Evolutionary conservation across 2,329 filamentous ascomycete species (phyloP).

Genomic region (Penicillium sp.): DNA sequence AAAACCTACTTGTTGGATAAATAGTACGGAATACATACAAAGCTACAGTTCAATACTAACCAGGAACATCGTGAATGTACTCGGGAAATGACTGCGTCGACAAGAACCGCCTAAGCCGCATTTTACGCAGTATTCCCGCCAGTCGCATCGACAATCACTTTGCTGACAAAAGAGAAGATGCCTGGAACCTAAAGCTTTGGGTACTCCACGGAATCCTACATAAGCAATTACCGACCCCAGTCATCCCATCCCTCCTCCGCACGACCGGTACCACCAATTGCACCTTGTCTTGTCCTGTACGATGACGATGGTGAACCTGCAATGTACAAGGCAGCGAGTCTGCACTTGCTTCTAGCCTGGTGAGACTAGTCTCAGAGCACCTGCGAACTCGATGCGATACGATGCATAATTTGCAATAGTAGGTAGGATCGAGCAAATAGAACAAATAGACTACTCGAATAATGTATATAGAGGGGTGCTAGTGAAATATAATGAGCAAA

Average conservation of each 20-base stretch:
- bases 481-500: neutral
- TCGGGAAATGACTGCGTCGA: neutral
- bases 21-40: neutral
- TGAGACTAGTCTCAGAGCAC: neutral
- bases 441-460: neutral
- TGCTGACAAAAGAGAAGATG: neutral
- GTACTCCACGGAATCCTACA: neutral
- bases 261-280: slow-evolving; percentile 1
- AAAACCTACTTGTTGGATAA: neutral
- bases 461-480: neutral
- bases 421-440: neutral
- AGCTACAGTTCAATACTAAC: neutral
- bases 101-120: slow-evolving; percentile 8
- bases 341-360: slow-evolving; percentile 27
- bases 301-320: slow-evolving; percentile 18
- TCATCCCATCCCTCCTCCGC: neutral
- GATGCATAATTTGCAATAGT: neutral
- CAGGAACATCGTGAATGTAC: neutral
- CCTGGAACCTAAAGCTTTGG: neutral
- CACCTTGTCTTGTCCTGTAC: neutral
- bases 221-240: neutral
- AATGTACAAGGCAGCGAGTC: slow-evolving; percentile 10
- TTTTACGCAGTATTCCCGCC: neutral
- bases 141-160: neutral
- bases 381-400: neutral